Evolutionary conservation across 805 yeast species (phyloP), one percentile per base, ranked within the genome.

Genomic region (Debaryomyces prosopidis): DNA sequence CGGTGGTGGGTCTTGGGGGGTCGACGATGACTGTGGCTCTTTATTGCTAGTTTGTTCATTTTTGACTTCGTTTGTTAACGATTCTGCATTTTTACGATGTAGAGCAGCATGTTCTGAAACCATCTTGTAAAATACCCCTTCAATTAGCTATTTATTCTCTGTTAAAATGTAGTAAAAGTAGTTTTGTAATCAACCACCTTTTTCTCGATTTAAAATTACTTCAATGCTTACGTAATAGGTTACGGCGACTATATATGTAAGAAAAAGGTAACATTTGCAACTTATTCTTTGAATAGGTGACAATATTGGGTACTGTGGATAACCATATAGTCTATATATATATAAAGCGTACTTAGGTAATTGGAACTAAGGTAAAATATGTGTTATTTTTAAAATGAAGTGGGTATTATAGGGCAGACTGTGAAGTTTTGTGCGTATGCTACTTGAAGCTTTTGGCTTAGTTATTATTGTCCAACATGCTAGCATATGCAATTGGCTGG

Each of bases 1-100:
- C 3, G 85, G 84, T 11, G 67, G 67, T 17, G 61, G 43, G 12
- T 61, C 63, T n/a, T 12, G 33, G 10, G 33, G 33, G 33, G 33
- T 12, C 16, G 33, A 30, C 2, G 16, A 12, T 14, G 16, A 30
- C 14, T 30, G 8, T 12, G 33, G 11, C 2, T 14, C 33, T 6
- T 14, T 30, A 30, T 30, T 30, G 14, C 14, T 30, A 30, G 2
- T 30, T 12, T 14, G 14, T 12, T 5, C 33, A 6, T 5, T 30
- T 3, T 30, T 30, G 6, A 12, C 11, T 30, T 30, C 33, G 33
- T 14, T 5, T 12, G 8, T 30, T 30, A 14, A 17, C 26, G 37
- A 39, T 12, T 32, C 40, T 12, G 39, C 14, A 14, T 30, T 26
- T 15, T 45, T 43, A 33, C 36, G 43, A 16, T 26, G 42, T 27